Base-by-base conservation (phyloP, 768 basidiomycete genomes). In the Brasilioporus rufonigricans region DNA sequence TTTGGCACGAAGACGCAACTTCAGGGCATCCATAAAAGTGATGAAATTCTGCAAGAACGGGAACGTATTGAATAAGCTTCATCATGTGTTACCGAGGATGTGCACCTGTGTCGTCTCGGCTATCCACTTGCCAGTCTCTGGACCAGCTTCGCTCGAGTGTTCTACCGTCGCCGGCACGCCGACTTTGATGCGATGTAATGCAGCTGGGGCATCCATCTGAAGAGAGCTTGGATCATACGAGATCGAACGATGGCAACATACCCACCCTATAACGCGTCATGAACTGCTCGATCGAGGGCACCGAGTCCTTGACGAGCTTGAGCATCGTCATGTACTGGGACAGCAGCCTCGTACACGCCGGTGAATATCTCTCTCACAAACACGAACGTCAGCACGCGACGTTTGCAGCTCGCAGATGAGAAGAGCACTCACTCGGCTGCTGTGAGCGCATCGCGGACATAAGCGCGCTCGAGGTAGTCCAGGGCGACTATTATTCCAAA, bases 251-350 rank as follows among this genome's bases (percentile, higher is more conserved):
- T 3, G 14, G 13, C 4, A 2, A 14, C 32, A 3, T 32, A 70
- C 85, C 38, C 51, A 92, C 93, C 64, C 85, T 76, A 74, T 94
- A 98, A 49, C 87, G 83, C 48, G 77, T 77, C 93, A 97, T 96
- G 73, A 98, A 99, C 19, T 86, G 81, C 61, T 98, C 95, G 38
- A 98, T 81, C 27, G 82, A 87, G 0, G 84, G 83, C 10, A 95
- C 91, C 21, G 89, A 88, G 50, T 92, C 85, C n/a, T 86, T 86
- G 12, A 98, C 88, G n/a, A 98, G 80, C 73, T 93, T 97, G 57
- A 94, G 76, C 85, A 97, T 92, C 0, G 93, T 95, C 82, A 97
- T 97, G 78, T 97, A 98, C 73, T 97, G 94, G 8, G 93, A 91
- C 14, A 98, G 74, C n/a, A 99, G 75, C 38, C 90, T 82, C 14